Base-by-base conservation (phyloP, 139 green algal species). In the Limnomonas spitsbergensis region DNA sequence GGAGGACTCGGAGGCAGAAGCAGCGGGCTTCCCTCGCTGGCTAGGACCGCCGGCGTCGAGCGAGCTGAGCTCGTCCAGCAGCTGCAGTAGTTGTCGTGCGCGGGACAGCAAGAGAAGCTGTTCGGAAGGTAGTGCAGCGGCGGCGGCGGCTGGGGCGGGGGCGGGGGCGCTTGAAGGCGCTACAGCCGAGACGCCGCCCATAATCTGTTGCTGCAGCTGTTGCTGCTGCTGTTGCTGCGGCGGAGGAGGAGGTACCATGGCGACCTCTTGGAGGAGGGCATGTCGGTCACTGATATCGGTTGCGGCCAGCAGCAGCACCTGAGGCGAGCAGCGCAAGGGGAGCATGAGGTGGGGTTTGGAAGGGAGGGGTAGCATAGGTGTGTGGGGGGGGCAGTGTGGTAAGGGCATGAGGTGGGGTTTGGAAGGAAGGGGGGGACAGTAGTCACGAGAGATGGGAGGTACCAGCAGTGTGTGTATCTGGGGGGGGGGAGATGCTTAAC, bases 281-380 rank as follows among this genome's bases (percentile, higher is more conserved):
- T 38, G 29, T 7, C 56, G 56, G 56, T 70, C 79, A 2, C 83
- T 40, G 4, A 94, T 77, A 14, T 71, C 80, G 0, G 66, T 47
- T 4, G 90, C 90, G 2, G 83, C 82, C 3, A 70, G 53, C 4
- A 92, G 40, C 66, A 93, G 71, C 32, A 83, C 88, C 54, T 74
- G 68, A 14, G 56, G 56, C 26, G 54, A 4, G n/a, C n/a, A n/a
- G n/a, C n/a, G n/a, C n/a, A n/a, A n/a, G n/a, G n/a, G n/a, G n/a
- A n/a, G n/a, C n/a, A n/a, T n/a, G n/a, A n/a, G n/a, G n/a, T n/a
- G n/a, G n/a, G n/a, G n/a, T n/a, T n/a, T n/a, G n/a, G n/a, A 34
- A 54, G 0, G 38, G 40, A 54, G 2, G 69, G 34, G 38, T 47
- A 4, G 3, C 4, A 54, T 27, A 9, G 6, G 42, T 54, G 42